Conservation (phyloP, 352 stramenopile species). For the Globisporangium paddicum region DNA sequence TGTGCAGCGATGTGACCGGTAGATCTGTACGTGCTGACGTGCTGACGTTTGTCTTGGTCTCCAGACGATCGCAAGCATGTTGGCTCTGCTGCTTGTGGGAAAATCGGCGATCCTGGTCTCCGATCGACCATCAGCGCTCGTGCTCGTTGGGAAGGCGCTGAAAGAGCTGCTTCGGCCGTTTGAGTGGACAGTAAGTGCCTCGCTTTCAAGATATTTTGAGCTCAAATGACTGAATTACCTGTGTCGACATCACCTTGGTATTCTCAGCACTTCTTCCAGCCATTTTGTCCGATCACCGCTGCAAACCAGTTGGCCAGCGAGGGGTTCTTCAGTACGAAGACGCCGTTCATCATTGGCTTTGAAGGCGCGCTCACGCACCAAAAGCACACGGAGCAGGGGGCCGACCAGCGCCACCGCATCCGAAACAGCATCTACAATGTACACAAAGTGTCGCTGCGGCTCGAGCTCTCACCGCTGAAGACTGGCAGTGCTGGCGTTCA, state of each 20-base stretch:
- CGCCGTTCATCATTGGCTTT: conserved; percentile 49
- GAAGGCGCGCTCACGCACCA: conserved; percentile 42
- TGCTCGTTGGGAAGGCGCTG: conserved; percentile 32
- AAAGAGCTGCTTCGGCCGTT: conserved; percentile 46
- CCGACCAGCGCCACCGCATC: conserved; percentile 57
- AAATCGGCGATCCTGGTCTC: conserved; percentile 59
- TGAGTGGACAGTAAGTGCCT: conserved; percentile 39
- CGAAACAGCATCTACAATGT: conserved; percentile 69
- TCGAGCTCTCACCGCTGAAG: conserved; percentile 18
- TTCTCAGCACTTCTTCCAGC: conserved; percentile 46
- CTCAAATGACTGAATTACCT: background rate
- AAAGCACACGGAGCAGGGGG: conserved; percentile 35
- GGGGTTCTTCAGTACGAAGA: conserved; percentile 27
- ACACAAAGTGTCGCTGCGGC: conserved; percentile 40
- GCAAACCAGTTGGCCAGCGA: conserved; percentile 26
- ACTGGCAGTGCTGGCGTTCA: background rate
- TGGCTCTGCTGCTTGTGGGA: conserved; percentile 41
- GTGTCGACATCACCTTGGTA: background rate
- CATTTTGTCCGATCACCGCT: conserved; percentile 40
- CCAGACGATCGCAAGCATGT: conserved; percentile 43
- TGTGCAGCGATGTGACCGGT: background rate
- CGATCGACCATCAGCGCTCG: conserved; percentile 31
- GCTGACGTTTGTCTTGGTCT: background rate
- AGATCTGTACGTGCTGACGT: background rate
- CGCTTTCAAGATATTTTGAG: too few species aligned